Conservation (phyloP, 2,329 filamentous ascomycete genomes). For the Sclerotiophoma versabilis region DNA sequence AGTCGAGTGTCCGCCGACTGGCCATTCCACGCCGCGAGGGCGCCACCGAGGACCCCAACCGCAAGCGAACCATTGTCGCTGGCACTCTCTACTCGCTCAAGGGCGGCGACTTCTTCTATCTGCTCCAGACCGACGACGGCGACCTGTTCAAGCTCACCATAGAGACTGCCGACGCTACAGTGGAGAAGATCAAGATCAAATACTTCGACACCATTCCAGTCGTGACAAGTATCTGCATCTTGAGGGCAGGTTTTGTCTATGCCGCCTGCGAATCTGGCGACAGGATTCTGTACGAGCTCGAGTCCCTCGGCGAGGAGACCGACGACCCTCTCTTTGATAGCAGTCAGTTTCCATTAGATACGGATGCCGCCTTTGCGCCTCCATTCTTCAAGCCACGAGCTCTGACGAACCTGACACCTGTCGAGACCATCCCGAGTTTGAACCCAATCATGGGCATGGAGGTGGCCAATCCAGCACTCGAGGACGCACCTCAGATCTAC, state of each 20-base stretch:
- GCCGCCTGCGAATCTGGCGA: conserved; percentile 92
- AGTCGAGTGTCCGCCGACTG: conserved; percentile 83
- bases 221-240: conserved; percentile 84
- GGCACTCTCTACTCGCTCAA: conserved; percentile 99
- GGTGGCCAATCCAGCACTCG: conserved; percentile 86
- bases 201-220: conserved; percentile 97
- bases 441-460: conserved; percentile 93
- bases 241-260: conserved; percentile 96
- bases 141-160: conserved; percentile 97
- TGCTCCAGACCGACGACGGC: conserved; percentile 96
- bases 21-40: conserved; percentile 87
- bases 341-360: conserved; percentile 80
- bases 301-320: conserved; percentile 94
- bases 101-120: conserved; percentile 89
- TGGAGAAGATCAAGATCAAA: conserved; percentile 86
- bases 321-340: conserved; percentile 87
- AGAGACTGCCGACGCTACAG: conserved; percentile 73
- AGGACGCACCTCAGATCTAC: conserved; percentile 97
- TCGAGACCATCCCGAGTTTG: conserved; percentile 85
- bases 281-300: conserved; percentile 94
- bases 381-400: conserved; percentile 85
- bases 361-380: conserved; percentile 73
- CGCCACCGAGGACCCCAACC: conserved; percentile 87
- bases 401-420: conserved; percentile 81
- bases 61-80: conserved; percentile 84